A percentile compares a stretch with the other conserved stretches of the same genome.
Conservation (phyloP, 495 filamentous ascomycete genomes). For the Neurospora hispaniola region DNA sequence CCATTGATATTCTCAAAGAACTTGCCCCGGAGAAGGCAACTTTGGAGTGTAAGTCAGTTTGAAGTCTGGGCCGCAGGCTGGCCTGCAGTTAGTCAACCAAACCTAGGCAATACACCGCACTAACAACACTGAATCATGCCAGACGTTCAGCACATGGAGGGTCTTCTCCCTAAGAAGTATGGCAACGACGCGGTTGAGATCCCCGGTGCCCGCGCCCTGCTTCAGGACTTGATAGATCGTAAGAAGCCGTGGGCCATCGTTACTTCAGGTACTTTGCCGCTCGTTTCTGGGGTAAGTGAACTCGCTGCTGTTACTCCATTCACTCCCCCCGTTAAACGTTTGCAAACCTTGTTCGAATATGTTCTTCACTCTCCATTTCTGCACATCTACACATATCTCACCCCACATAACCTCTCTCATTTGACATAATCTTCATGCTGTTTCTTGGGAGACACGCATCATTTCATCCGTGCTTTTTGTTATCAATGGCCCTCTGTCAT, state of each 20-base stretch:
- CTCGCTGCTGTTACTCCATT: not conserved
- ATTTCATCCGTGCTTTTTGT: not conserved
- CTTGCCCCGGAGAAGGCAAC: constrained; percentile 74
- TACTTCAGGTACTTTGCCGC: constrained; percentile 72
- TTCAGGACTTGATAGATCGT: constrained; percentile 29
- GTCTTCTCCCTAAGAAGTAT: constrained; percentile 61
- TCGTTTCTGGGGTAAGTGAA: constrained; percentile 51
- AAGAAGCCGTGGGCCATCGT: constrained; percentile 80
- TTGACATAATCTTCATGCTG: not conserved
- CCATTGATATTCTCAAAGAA: constrained; percentile 66
- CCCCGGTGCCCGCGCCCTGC: constrained; percentile 47
- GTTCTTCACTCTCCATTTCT: not conserved
- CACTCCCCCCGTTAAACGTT: not conserved
- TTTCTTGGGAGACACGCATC: not conserved
- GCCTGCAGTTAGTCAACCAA: not conserved
- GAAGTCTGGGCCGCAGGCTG: not conserved
- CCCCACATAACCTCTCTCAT: not conserved
- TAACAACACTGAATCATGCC: not conserved
- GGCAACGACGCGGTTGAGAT: constrained; percentile 74
- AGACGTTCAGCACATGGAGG: constrained; percentile 77
- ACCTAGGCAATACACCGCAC: not conserved
- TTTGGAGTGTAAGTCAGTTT: constrained; percentile 65
- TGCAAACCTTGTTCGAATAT: not conserved
- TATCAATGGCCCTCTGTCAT: not conserved
- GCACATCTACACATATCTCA: not conserved